Evolutionary conservation across 1,284 basidiomycete genomes (phyloP).

Genomic region (Omphalotus olearius): DNA sequence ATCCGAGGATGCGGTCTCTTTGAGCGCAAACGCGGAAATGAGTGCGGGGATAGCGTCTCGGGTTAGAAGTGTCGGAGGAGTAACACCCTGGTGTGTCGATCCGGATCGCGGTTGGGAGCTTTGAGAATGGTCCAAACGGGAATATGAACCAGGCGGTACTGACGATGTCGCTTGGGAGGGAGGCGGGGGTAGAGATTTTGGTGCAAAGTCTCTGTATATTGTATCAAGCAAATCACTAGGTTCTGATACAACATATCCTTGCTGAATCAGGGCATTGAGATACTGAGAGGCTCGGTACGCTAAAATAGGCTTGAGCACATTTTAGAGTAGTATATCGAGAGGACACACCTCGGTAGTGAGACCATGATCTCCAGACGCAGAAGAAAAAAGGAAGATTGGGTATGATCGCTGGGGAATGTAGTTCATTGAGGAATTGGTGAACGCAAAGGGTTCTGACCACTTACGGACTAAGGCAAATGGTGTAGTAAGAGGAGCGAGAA

Average conservation of each 20-base stretch:
- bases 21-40: conserved; percentile 41
- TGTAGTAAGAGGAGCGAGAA: conserved; percentile 41
- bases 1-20: conserved; percentile 43
- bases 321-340: background rate
- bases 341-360: conserved; percentile 67
- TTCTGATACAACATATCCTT: conserved; percentile 51
- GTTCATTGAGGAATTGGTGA: background rate
- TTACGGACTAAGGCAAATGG: too few relatives aligned
- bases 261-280: conserved; percentile 53
- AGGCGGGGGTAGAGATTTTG: conserved; percentile 16
- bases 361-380: conserved; percentile 80
- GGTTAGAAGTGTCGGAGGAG: conserved; percentile 38
- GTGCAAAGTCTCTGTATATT: conserved; percentile 44
- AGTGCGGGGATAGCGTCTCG: conserved; percentile 51
- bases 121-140: background rate
- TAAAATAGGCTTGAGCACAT: conserved; percentile 23
- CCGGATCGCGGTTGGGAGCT: background rate
- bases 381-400: conserved; percentile 84
- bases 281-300: conserved; percentile 74
- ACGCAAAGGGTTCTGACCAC: too few relatives aligned
- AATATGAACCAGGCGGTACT: conserved; percentile 4
- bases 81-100: background rate
- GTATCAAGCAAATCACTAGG: conserved; percentile 49
- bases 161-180: background rate
- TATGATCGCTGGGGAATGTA: conserved; percentile 52